Evolutionary conservation across 257 asterid species (phyloP).

Genomic region (Plantago elongata): DNA sequence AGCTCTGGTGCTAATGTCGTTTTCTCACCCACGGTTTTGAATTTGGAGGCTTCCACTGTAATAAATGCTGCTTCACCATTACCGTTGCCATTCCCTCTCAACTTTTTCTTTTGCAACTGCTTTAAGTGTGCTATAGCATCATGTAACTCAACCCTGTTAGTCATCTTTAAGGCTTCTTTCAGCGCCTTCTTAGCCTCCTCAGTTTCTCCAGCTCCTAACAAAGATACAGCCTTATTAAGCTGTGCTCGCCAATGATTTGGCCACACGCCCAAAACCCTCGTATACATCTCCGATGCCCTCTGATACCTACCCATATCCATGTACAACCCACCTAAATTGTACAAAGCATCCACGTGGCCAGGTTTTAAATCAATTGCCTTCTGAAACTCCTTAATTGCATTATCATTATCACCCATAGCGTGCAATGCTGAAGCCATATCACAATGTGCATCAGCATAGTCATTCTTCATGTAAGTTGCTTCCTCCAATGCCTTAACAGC

Average conservation of each 20-base stretch:
- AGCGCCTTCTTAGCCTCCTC: conserved; percentile 95
- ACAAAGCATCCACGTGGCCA: conserved; percentile 91
- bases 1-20: conserved; percentile 67
- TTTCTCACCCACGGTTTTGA: conserved; percentile 69
- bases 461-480: conserved; percentile 91
- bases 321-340: conserved; percentile 88
- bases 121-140: conserved; percentile 88
- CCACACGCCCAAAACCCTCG: conserved; percentile 88
- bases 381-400: conserved; percentile 94
- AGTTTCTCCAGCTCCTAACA: conserved; percentile 91
- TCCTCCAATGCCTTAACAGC: conserved; percentile 99
- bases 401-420: conserved; percentile 94
- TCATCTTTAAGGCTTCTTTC: conserved; percentile 95
- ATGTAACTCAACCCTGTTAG: conserved; percentile 86
- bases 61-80: conserved; percentile 65
- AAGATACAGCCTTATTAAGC: conserved; percentile 85
- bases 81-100: conserved; percentile 62
- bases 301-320: conserved; percentile 99
- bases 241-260: conserved; percentile 99
- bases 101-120: conserved; percentile 82
- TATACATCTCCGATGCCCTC: conserved; percentile 96
- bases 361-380: conserved; percentile 98
- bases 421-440: conserved; percentile 98
- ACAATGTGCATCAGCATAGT: conserved; percentile 97
- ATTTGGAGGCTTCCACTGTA: conserved; percentile 66